phyloP scores from a whole-genome alignment of 139 green algal genomes.

The Micractinium conductrix region DNA sequence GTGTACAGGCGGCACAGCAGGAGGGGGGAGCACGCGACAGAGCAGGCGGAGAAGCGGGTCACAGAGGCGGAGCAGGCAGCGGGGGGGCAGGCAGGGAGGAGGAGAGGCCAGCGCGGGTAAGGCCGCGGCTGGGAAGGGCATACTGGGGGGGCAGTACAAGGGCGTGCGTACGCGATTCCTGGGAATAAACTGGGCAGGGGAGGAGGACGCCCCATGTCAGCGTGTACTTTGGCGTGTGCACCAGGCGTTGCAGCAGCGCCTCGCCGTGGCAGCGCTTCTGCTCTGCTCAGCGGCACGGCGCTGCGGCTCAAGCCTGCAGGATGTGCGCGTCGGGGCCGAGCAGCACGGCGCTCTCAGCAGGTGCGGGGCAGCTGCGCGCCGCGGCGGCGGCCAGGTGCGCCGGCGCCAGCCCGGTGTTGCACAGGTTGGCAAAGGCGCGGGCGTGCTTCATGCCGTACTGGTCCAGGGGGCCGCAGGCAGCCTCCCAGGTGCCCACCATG shows the following conservation, averaged over 20 bases:
- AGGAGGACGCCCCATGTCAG: neutral
- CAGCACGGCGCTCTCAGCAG: neutral
- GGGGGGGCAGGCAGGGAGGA: no score
- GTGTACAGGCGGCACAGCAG: no score
- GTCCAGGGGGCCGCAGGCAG: slow-evolving; percentile 66
- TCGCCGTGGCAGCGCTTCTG: no score
- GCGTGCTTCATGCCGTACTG: slow-evolving; percentile 90
- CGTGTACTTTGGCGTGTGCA: neutral
- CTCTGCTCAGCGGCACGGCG: no score
- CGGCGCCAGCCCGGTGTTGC: slow-evolving; percentile 72
- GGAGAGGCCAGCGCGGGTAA: no score
- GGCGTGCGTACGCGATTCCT: no score
- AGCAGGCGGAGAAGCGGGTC: neutral
- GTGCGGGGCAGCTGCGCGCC: neutral
- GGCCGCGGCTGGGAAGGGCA: no score
- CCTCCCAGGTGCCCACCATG: slow-evolving; percentile 75
- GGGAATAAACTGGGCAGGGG: neutral
- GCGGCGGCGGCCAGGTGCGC: slow-evolving; percentile 37
- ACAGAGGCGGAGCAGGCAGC: neutral
- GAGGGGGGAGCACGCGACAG: no score
- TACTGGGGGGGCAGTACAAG: no score
- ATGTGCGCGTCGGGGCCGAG: slow-evolving; percentile 4
- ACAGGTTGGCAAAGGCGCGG: slow-evolving; percentile 85
- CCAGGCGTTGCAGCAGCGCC: no score
- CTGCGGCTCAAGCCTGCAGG: neutral